A percentile compares a stretch with the other conserved stretches of the same genome.
phyloP scores from a whole-genome alignment of 75 land plant species.

The Adiantum capillusveneris region DNA sequence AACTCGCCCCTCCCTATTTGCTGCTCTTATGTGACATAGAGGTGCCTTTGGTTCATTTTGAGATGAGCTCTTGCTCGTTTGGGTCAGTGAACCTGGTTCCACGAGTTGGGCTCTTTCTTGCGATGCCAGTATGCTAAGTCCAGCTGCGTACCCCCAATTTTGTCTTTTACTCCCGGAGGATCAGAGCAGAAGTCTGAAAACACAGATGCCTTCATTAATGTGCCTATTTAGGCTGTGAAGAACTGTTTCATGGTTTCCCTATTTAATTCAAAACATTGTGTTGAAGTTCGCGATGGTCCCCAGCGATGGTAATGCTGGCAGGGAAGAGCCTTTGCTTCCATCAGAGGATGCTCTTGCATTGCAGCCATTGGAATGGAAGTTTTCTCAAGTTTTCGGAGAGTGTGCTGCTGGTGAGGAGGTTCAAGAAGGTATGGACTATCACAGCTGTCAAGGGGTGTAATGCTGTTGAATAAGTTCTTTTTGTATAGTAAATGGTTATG shows the following conservation, averaged over 20 bases:
- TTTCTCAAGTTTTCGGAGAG: constrained; percentile 46
- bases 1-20: not conserved
- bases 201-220: not conserved
- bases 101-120: not conserved
- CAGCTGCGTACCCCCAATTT: not conserved
- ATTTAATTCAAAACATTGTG: not conserved
- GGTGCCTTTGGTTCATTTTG: too few relatives aligned
- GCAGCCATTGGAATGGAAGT: constrained; percentile 35
- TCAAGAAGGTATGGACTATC: constrained; percentile 61
- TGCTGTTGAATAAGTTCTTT: too few relatives aligned
- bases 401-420: constrained; percentile 54
- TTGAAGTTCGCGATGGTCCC: not conserved
- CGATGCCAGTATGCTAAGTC: not conserved
- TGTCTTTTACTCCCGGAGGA: not conserved
- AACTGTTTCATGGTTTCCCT: not conserved
- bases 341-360: constrained; percentile 8
- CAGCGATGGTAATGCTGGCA: not conserved
- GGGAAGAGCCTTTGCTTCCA: not conserved
- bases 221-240: not conserved
- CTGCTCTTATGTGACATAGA: not conserved
- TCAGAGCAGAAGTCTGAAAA: not conserved
- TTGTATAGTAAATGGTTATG: too few relatives aligned
- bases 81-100: too few relatives aligned
- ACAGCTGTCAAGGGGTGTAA: too few relatives aligned
- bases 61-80: too few relatives aligned